Evolutionary conservation across 768 basidiomycete species (phyloP), one percentile per base, ranked within the genome.

Genomic region (Melanogaster broomeanus): DNA sequence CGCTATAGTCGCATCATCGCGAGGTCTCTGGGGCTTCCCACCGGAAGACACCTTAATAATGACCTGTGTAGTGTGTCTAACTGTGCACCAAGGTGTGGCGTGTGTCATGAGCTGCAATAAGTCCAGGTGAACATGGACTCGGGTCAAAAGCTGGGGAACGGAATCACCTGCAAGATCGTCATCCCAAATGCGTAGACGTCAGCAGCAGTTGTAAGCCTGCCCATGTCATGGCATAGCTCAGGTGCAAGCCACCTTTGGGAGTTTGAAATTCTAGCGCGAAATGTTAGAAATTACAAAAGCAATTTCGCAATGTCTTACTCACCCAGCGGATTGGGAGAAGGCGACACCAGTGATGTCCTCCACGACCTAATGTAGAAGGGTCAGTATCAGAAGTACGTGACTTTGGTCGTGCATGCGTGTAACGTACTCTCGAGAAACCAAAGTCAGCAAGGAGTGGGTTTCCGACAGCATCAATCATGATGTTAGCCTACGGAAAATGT

Each of bases 141-240:
- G 38, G 10, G 31, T 25, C 12, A 10, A 42, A 10, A 35, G 39
- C 22, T 19, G 12, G 28, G 22, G 27, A 50, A 28, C 28, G 2
- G 6, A 44, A 57, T 39, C 53, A 78, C 81, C 74, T 84, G 82
- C 16, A 84, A 67, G 33, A 81, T 69, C 2, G 82, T 82, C 82
- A 84, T 84, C 8, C 68, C 80, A 27, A 74, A 76, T 10, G 82
- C 74, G 52, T 82, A 84, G 13, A 84, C 72, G 59, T 84, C 82
- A 13, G 80, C 76, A 27, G 66, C 66, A 6, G 69, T 67, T 0
- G 77, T 79, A 22, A 84, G 65, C 6, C 72, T 71, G 6, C 77
- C 80, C 56, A 75, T 72, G 13, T 78, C 79, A 45, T 72, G 64
- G 55, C 76, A 81, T 9, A 82, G 67, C 59, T 84, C 82, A 4